A percentile compares a stretch with the other conserved stretches of the same genome.
Evolutionary conservation across 2,329 filamentous ascomycete species (phyloP).

Genomic region (Beauveria sp.): DNA sequence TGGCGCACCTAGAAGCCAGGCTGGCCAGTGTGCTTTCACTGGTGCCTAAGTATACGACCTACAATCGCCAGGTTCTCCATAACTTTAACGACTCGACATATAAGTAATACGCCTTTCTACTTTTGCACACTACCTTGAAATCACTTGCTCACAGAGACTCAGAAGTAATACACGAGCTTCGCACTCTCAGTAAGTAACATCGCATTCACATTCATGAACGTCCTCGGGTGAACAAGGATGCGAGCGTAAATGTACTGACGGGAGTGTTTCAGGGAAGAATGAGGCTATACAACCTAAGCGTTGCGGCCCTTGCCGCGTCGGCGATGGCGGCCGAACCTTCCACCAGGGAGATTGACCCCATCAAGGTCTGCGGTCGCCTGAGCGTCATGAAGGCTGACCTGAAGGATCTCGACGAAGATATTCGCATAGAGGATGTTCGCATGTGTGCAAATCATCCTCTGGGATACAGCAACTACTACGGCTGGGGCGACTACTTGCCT

Average conservation of each 20-base stretch:
- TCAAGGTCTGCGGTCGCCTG: not conserved
- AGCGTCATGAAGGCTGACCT: not conserved
- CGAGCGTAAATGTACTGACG: not conserved
- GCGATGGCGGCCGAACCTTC: not conserved
- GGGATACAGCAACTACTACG: not conserved
- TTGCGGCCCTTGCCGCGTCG: not conserved
- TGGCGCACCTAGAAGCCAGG: not conserved
- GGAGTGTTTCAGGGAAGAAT: not conserved
- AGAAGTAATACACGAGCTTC: not conserved
- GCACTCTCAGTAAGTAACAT: not conserved
- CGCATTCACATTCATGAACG: not conserved
- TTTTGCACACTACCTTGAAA: not conserved
- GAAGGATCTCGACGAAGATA: not conserved
- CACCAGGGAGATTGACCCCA: not conserved
- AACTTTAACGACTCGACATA: too few species aligned
- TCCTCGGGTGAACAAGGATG: not conserved
- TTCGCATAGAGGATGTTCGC: not conserved
- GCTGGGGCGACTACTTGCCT: not conserved
- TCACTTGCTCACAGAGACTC: not conserved
- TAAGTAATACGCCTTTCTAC: not conserved
- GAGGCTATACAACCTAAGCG: not conserved
- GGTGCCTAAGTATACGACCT: not conserved
- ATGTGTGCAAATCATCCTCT: not conserved
- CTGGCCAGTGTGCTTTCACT: not conserved
- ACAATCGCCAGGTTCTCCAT: too few species aligned